Percentiles rank a stretch among this genome's conserved stretches.
These are phyloP conservation scores for Raphanus hybrid DNA, from an alignment of 441 rosid genomes.

Conservation along the genomic window DNA sequence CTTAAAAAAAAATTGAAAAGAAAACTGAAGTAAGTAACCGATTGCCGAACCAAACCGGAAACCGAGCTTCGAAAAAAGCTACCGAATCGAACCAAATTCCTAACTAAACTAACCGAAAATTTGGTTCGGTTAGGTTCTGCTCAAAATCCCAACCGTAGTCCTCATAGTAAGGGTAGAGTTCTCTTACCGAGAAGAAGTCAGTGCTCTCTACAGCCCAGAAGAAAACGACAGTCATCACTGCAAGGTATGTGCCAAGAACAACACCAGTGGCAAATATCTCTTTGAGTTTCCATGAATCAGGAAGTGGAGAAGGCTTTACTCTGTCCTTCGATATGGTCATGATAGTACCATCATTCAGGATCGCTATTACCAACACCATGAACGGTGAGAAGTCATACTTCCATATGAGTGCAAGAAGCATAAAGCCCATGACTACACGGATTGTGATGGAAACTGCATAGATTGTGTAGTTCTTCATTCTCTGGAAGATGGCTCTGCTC, in stretches of 20 bases:
- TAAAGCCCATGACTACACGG: constrained; percentile 69
- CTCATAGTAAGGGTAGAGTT: constrained; percentile 2
- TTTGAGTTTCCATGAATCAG: constrained; percentile 77
- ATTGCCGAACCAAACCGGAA: not conserved
- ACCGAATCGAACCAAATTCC: too few relatives aligned
- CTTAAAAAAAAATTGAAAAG: too few relatives aligned
- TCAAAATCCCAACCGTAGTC: not conserved
- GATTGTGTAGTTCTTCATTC: constrained; percentile 75
- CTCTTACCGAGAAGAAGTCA: constrained; percentile 64
- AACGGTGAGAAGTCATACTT: constrained; percentile 76
- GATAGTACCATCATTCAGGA: constrained; percentile 74
- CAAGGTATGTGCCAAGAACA: constrained; percentile 67
- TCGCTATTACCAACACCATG: constrained; percentile 70
- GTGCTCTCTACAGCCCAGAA: constrained; percentile 59
- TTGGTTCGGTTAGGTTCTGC: too few relatives aligned
- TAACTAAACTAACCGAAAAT: too few relatives aligned
- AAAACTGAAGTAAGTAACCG: not conserved
- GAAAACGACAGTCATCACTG: constrained; percentile 76
- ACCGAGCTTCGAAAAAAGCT: not conserved
- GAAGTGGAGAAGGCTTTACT: constrained; percentile 75
- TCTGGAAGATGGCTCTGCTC: constrained; percentile 76
- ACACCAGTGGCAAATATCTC: constrained; percentile 74
- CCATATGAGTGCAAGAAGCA: constrained; percentile 74
- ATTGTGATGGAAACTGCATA: constrained; percentile 68
- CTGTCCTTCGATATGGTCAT: constrained; percentile 81